Evolutionary conservation across 768 basidiomycete species (phyloP), one percentile per base, ranked within the genome.

Genomic region (Russula lepida): DNA sequence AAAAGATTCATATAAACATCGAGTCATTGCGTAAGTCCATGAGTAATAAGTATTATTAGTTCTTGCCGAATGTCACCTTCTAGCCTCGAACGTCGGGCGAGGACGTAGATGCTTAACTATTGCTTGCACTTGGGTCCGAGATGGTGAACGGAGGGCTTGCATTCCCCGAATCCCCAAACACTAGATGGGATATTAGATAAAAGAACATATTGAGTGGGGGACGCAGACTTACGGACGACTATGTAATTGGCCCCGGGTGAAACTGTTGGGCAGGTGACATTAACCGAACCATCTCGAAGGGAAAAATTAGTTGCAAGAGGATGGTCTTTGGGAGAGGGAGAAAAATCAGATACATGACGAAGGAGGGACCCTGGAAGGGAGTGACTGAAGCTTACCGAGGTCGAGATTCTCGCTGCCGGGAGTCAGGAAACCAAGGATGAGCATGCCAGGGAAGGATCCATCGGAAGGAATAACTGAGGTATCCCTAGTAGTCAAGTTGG

Each of bases 391-490:
- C 81, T 59, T 62, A 84, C 84, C 44, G 35, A 84, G 71, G 62
- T 84, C 75, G 66, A 84, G 82, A 55, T 76, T 78, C 57, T 64
- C 68, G 37, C 66, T 65, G 55, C 71, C 70, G 56, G 68, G 66
- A 57, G 69, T 64, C 59, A 66, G 21, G 62, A 71, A 72, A 11
- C 83, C 84, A 27, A 85, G 76, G 8, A 84, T 64, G 46, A 84
- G 64, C 35, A 69, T 25, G 15, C 84, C 75, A 4, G 72, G 76
- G 6, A 71, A 70, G 61, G 73, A 69, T 25, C 69, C 71, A 41
- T 75, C 70, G 1, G 30, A 19, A 2, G 82, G 82, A 37, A 85
- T 67, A 41, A 72, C 60, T 25, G 67, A 62, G 7, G 70, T 65
- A 59, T 74, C 68, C 65, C 63, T 60, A 58, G 25, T 19, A 25